A percentile compares a stretch with the other conserved stretches of the same genome.
These are phyloP conservation scores for Ustanciosporium gigantosporum DNA, from an alignment of 1,284 basidiomycete genomes.

Conservation along the genomic window DNA sequence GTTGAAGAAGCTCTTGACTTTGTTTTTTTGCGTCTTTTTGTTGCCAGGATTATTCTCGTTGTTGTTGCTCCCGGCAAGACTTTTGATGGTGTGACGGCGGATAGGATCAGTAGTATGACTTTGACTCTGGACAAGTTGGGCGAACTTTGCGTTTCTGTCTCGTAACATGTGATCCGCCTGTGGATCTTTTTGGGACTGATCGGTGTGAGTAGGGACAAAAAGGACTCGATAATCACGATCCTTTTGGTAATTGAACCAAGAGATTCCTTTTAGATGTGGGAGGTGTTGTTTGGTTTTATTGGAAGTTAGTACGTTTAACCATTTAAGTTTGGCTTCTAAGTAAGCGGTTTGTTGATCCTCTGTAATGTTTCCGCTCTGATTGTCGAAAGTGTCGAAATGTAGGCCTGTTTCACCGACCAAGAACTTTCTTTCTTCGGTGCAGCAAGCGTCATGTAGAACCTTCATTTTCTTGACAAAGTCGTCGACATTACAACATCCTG, in stretches of 20 bases:
- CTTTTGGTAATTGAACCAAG: constrained; percentile 39
- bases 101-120: too few species aligned
- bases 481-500: background rate
- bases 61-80: too few species aligned
- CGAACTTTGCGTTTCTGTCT: too few species aligned
- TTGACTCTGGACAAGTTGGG: too few species aligned
- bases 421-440: constrained; percentile 1
- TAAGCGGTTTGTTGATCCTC: background rate
- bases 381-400: constrained; percentile 30
- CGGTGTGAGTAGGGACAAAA: too few species aligned
- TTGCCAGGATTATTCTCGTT: too few species aligned
- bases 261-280: constrained; percentile 5
- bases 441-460: constrained; percentile 15
- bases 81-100: too few species aligned
- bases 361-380: too few species aligned
- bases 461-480: constrained; percentile 27
- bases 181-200: too few species aligned
- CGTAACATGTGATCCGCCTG: too few species aligned
- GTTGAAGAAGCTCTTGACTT: too few species aligned
- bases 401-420: constrained; percentile 24
- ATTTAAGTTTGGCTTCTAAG: constrained; percentile 7
- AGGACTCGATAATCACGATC: constrained; percentile 23
- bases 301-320: constrained; percentile 12
- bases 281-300: constrained; percentile 3
- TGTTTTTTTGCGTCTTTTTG: too few species aligned